Evolutionary conservation across 1,139 yeast species (phyloP), one percentile per base, ranked within the genome.

Genomic region (Yamadazyma oceani): DNA sequence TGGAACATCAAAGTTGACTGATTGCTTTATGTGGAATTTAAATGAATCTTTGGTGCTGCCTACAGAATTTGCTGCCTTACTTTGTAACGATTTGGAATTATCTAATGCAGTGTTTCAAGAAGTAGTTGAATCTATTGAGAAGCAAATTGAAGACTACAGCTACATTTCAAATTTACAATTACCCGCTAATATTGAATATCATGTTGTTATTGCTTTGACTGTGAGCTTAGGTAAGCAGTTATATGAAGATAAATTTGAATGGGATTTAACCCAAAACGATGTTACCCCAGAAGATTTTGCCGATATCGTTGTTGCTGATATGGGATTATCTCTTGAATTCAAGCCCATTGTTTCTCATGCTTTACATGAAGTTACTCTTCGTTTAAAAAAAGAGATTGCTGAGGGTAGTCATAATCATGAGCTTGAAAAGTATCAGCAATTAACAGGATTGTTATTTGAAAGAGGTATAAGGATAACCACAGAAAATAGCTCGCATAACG

Each of bases 231-330:
- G 89, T 50, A 86, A 86, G 54, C 83, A 82, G 51, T 72, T 90
- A 34, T 88, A 84, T 53, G 96, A 90, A 52, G 99, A 92, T 62
- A 85, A 86, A 55, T 84, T 92, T 49, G 98, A 92, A 60, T 92
- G 98, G 97, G 95, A 92, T 55, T 67, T 92, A 43, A 70, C 65
- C 21, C 80, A 81, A 46, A 68, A 73, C n/a, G 65, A 71, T 1
- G 58, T 85, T 5, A 80, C 94, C 0, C 97, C 98, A 0, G 96
- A 89, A 55, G 66, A 66, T 35, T 92, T 92, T 66, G 95, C 97
- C 0, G 78, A 74, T 45, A 75, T 76, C 3, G 89, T 90, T 2
- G 96, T 88, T 3, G 74, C 79, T 27, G 99, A 92, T 51, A 62
- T 92, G 58, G 97, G 97, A 0, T 66, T 92, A 21, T 69, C 84